Base-by-base conservation (phyloP, 495 filamentous ascomycete species). In the Copromyces sp. region DNA sequence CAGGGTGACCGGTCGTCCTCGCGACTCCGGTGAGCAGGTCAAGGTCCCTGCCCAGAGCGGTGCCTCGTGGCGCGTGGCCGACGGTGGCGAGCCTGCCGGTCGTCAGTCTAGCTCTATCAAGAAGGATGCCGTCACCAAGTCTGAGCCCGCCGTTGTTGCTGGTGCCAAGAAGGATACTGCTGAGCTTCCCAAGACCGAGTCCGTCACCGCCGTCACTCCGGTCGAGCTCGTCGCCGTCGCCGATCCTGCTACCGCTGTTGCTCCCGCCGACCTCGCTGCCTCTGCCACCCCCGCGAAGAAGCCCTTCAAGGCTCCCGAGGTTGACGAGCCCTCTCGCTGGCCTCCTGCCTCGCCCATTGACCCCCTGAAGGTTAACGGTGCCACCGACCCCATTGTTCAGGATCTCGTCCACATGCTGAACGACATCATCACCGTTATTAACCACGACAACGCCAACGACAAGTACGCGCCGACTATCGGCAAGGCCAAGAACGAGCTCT, bases 391-490 rank as follows among this genome's bases (percentile, higher is more conserved):
- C 5, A 84, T 97, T 32, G 92, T 98, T 5, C 93, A 97, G 81
- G 93, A 98, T 78, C 84, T 99, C n/a, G 92, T 95, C 71, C 95
- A 92, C 83, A 94, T 95, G 78, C 86, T 98, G 75, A 99, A 99
- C 82, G 92, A 95, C 81, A 91, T 99, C 79, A 97, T 99, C 79
- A 89, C 92, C 2, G 92, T 95, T 39, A 89, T 98, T 71, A 97
- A 97, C 80, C 90, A 91, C 70, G 94, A 97, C 76, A 89, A 91
- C 71, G 84, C 88, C 69, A 86, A 89, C 70, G 82, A 84, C 74
- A 93, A 91, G 80, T 97, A 94, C 82, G 88, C 86, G 42, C 83
- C 86, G 24, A 90, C 93, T 3, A 89, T 99, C 69, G 81, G 86
- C 47, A 92, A 93, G 82, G 95, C 94, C 69, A 97, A 97, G 85